Conservation (phyloP, 2,329 filamentous ascomycete genomes). For the Trichophyton benhamiae region DNA sequence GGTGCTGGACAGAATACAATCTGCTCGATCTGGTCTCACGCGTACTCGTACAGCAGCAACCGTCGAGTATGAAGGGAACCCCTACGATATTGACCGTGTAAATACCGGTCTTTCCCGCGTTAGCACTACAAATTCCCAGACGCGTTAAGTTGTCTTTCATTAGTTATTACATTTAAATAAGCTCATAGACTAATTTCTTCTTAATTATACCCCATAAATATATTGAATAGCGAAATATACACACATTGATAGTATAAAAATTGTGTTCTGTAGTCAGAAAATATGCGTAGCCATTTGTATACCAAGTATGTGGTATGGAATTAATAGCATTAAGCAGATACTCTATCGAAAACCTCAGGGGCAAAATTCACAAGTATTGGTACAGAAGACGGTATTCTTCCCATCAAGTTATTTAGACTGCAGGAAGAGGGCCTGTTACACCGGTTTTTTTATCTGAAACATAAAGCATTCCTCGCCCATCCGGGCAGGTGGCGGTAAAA, state of each 20-base stretch:
- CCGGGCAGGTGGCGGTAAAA: not conserved
- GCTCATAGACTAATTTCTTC: not conserved
- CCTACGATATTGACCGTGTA: conserved; percentile 34
- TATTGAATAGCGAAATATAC: no score
- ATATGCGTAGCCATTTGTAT: no score
- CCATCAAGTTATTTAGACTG: not conserved
- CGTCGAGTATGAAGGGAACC: conserved; percentile 32
- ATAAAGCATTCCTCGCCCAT: not conserved
- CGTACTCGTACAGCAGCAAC: not conserved
- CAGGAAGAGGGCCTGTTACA: not conserved
- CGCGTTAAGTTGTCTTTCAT: not conserved
- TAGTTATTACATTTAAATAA: not conserved
- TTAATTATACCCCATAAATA: not conserved
- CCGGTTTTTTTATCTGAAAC: not conserved
- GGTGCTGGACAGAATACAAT: not conserved
- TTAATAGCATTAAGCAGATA: no score
- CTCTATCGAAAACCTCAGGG: no score
- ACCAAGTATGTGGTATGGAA: no score
- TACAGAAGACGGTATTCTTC: no score
- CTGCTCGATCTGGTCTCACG: not conserved
- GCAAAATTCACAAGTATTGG: no score
- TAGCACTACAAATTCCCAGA: conserved; percentile 3
- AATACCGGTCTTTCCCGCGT: conserved; percentile 20
- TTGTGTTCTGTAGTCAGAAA: no score
- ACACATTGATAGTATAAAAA: no score